Base-by-base conservation (phyloP, 192 early-diverging fungal species). In the Backusella sp. region DNA sequence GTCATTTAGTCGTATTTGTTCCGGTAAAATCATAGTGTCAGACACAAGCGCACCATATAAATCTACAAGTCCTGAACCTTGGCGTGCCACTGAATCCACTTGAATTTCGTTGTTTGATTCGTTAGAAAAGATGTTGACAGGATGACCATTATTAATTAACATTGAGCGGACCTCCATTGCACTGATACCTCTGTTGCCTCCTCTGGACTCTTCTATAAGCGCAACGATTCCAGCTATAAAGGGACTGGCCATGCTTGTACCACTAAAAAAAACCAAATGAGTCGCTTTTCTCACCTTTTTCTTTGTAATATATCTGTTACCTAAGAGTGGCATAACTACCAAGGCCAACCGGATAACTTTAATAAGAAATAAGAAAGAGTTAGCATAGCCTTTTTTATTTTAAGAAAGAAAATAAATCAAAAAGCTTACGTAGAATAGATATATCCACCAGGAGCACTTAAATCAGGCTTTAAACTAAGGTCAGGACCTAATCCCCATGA, bases 191-290 rank as follows among this genome's bases (percentile, higher is more conserved):
- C 73, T 36, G 79, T 74, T 19, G 73, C 76, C 19, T 67, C 72
- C 68, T 86, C 87, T 73, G 7, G 84, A 84, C 69, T 92, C 87
- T 62, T 88, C 81, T 12, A 91, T 76, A 34, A 96, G 79, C 1
- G 93, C 94, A 3, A 89, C 79, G 3, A 89, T 76, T 8, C 94
- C 95, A 21, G 91, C 87, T 21, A 92, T 79, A 75, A 93, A 92
- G 0, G 95, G 93, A 30, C 87, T 84, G 5, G 95, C 87, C 95
- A 97, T 96, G 32, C 92, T 93, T 11, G 95, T 96, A 21, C 94
- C 95, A 21, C 89, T 83, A 46, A 28, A n/a, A 32, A 21, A 35
- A 17, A 39, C 30, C 6, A 26, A 49, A 23, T 53, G 15, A 67
- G 65, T 68, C 11, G 3, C 12, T 36, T 28, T 11, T 34, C 21